Base-by-base conservation (phyloP, 441 rosid genomes). In the Erodium texanum region DNA sequence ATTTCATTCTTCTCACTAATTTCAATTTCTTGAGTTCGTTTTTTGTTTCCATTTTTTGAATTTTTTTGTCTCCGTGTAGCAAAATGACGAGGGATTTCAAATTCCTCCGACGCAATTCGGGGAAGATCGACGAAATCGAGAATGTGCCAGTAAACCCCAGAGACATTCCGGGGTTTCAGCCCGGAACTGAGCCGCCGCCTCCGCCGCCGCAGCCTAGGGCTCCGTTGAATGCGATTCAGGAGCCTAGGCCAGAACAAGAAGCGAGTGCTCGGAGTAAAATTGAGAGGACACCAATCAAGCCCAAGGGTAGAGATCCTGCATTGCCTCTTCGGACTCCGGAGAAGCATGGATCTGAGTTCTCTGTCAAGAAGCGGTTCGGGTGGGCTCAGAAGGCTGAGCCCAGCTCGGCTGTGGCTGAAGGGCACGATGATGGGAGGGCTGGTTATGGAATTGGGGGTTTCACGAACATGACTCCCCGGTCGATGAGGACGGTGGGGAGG, bases 321-420 rank as follows among this genome's bases (percentile, higher is more conserved):
- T 73, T 87, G 82, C 90, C 89, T 68, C 76, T 82, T 62, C 85
- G 84, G 0, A 92, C 98, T 0, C 99, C 98, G 1, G 99, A 95
- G 41, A 86, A 81, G 74, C 77, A 84, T 64, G 85, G 86, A 58
- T 74, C 68, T 65, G 84, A 76, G 0, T 61, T 67, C 10, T 67
- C 81, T 32, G 78, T 83, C 0, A 89, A 82, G 64, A 70, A 74
- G 5, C 80, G 96, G 15, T 86, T 83, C 48, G 98, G 99, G 48
- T 89, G 95, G 97, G 86, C 85, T 0, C 83, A 79, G 32, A 88
- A 75, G 82, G 78, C 76, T 58, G 95, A 89, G 64, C 67, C 79
- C 22, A 15, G 70, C 11, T 70, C 69, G 4, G 70, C 65, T 0
- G 63, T 62, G 61, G 59, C 29, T 5, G 85, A 83, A 19, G 56